phyloP scores from a whole-genome alignment of 441 rosid genomes.

The Hura crepitans region DNA sequence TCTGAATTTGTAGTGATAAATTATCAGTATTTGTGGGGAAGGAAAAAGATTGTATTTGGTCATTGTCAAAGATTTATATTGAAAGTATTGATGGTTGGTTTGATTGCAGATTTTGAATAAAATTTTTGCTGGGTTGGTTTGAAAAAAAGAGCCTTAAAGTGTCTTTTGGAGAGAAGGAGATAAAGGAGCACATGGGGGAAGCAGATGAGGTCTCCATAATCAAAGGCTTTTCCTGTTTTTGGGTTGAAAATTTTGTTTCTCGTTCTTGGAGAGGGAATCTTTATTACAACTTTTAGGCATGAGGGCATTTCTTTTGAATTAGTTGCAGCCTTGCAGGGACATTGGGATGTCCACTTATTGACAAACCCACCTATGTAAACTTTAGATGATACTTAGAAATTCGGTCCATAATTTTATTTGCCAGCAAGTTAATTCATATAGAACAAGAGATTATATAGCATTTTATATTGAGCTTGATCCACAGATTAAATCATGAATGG shows the following conservation, averaged over 20 bases:
- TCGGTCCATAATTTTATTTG: too few relatives aligned
- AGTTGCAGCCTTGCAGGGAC: not conserved
- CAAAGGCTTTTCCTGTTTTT: slow-evolving; percentile 29
- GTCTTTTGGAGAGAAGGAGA: slow-evolving; percentile 14
- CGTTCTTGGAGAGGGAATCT: slow-evolving; percentile 29
- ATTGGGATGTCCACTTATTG: too few relatives aligned
- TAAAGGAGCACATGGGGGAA: slow-evolving; percentile 25
- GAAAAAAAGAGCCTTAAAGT: not conserved
- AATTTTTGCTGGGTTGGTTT: slow-evolving; percentile 15
- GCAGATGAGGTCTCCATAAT: slow-evolving; percentile 27
- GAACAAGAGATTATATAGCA: too few relatives aligned
- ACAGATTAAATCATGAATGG: too few relatives aligned
- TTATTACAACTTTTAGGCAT: not conserved
- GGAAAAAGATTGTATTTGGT: not conserved
- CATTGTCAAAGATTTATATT: not conserved
- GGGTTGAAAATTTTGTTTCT: slow-evolving; percentile 16
- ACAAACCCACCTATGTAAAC: too few relatives aligned
- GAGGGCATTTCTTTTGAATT: slow-evolving; percentile 34
- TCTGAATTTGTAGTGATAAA: slow-evolving; percentile 1
- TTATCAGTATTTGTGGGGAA: not conserved
- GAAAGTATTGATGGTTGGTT: slow-evolving; percentile 1
- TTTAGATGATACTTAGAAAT: too few relatives aligned
- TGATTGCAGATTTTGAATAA: slow-evolving; percentile 19
- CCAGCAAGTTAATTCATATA: too few relatives aligned
- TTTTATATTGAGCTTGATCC: too few relatives aligned